Conservation (phyloP, 1,284 basidiomycete species). For the Naganishia sp. region DNA sequence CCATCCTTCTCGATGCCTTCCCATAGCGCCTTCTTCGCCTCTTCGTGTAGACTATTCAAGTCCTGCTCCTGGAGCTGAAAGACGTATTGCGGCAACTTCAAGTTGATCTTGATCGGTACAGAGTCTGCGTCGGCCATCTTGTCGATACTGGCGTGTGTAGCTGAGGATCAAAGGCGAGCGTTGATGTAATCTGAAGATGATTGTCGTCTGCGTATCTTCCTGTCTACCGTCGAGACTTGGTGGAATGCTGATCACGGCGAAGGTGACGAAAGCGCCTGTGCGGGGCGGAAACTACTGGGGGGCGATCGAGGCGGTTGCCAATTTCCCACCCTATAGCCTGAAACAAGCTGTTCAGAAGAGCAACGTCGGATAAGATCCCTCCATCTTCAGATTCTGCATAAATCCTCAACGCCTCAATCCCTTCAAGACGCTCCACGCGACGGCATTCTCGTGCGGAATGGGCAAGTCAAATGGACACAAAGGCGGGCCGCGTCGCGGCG, state of each 20-base stretch:
- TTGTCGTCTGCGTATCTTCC: neutral
- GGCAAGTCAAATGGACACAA: conserved; percentile 12
- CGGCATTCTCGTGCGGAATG: neutral
- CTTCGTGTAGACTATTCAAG: conserved; percentile 65
- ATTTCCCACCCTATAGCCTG: conserved; percentile 11
- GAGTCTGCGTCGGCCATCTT: conserved; percentile 73
- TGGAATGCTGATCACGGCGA: neutral
- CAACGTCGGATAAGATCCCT: neutral
- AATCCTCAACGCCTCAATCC: neutral
- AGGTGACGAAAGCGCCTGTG: conserved; percentile 27
- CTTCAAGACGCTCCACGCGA: neutral
- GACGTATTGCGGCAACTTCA: conserved; percentile 72
- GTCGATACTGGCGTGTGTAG: conserved; percentile 1
- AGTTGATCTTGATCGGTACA: conserved; percentile 78
- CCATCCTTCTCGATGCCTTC: conserved; percentile 82
- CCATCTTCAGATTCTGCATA: neutral
- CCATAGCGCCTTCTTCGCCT: conserved; percentile 67
- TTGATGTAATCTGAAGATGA: no score
- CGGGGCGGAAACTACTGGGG: neutral
- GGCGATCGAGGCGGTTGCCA: neutral
- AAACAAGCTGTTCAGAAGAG: conserved; percentile 1
- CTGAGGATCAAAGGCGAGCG: neutral
- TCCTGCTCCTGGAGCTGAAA: conserved; percentile 69
- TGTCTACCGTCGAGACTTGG: no score
- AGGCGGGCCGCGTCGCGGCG: conserved; percentile 2